Evolutionary conservation across 257 asterid genomes (phyloP), one percentile per base, ranked within the genome.

Genomic region (Solanum virginianum): DNA sequence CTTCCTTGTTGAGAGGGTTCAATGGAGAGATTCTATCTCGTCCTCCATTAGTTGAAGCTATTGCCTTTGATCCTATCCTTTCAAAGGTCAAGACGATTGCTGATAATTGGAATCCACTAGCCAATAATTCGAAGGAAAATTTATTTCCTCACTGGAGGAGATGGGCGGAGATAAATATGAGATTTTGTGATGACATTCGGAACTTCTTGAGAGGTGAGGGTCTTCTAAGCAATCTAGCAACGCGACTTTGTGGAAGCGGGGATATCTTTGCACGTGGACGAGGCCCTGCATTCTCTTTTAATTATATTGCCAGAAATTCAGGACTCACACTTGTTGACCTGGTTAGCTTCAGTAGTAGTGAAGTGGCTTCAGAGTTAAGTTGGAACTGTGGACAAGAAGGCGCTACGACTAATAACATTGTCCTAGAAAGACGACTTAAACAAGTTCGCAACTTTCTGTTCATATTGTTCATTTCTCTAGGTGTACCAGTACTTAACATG

Each of bases 331-430:
- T 95, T 10, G 96, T 94, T 68, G 99, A 97, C 92, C 77, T 94
- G 16, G 99, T 97, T 86, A 95, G 99, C 92, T 97, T 92, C 90
- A 89, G 95, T 80, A 83, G 88, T 54, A 86, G 41, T 63, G 91
- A 86, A 66, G 81, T 89, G 36, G 91, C 90, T 54, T 89, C 95
- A 55, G 90, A 96, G 82, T 82, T 88, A 43, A 97, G 99, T 70
- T 97, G 98, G 98, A 97, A 97, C 45, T 97, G 98, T 70, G 97
- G 99, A 55, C 95, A 92, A 86, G 98, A 97, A 85, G 99, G 98
- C 24, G 91, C 97, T 8, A 94, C 98, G 17, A 90, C 88, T 56
- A 93, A 91, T 81, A 63, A 71, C 20, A 54, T 62, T 26, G 97
- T 97, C 47, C 91, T 97, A 16, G 95, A 93, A 88, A 92, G 85